Evolutionary conservation across 1,284 basidiomycete species (phyloP), one percentile per base, ranked within the genome.

Genomic region (Rhizoctonia solani): DNA sequence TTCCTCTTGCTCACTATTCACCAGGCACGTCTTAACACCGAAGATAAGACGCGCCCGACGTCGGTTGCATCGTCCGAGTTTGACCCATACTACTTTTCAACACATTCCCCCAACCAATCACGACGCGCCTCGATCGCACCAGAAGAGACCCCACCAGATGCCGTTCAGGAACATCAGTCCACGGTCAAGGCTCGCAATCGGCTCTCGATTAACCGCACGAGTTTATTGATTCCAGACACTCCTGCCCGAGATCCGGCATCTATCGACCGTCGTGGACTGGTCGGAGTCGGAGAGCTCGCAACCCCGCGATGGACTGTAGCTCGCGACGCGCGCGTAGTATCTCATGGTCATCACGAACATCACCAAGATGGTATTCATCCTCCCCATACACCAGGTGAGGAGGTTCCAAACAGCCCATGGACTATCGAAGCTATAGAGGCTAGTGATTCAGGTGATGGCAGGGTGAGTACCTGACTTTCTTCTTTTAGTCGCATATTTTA

Each of bases 281-380:
- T 98, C 63, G 96, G 96, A 21, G 91, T 98, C 9, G 96, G 96
- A 41, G 96, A 98, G 78, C 85, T 98, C n/a, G 83, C 94, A 5
- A 98, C 96, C n/a, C 96, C 96, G 41, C 85, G 95, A 71, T 99
- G 95, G 95, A 54, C 61, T 11, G 50, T 63, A 5, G 50, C 47
- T 83, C 85, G 66, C 80, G 79, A 71, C 75, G 77, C 37, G 71
- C 77, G 75, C 73, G 74, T 67, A 34, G 32, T 34, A 11, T 34
- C 32, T 71, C 56, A 59, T 49, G 55, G 55, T 4, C 42, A 59
- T 3, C 30, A 49, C 19, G 56, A 52, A 8, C 39, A 68, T 39
- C 44, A 69, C 21, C 30, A 42, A 4, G 58, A 50, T 23, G 58
- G 52, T 29, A 34, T 30, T 23, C 47, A 21, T 34, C 16, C 8